These are phyloP conservation scores for Stromatinia cepivora DNA, from an alignment of 2,329 filamentous ascomycete species.

Conservation along the genomic window DNA sequence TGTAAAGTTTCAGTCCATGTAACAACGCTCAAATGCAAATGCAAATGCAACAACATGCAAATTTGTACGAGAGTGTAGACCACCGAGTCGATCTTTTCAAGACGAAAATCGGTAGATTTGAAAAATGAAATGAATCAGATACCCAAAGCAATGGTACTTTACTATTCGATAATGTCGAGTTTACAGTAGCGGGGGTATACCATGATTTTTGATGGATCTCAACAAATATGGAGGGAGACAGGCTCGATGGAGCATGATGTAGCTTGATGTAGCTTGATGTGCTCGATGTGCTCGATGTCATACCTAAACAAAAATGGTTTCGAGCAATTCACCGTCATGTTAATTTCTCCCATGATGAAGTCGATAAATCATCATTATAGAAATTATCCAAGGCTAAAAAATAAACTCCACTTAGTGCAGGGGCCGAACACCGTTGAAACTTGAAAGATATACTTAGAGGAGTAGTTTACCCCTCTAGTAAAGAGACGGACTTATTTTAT, in stretches of 20 bases:
- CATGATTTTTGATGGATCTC: neutral
- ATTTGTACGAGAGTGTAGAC: neutral
- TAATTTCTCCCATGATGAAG: conserved; percentile 9
- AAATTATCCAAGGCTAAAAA: neutral
- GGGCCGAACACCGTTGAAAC: neutral
- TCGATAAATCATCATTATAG: neutral
- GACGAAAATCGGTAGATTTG: neutral
- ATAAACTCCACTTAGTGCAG: neutral
- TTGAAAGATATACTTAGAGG: neutral
- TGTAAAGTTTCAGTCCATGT: neutral
- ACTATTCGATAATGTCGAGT: neutral
- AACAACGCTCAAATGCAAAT: no score
- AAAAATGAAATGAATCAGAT: no score
- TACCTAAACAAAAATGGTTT: conserved; percentile 3
- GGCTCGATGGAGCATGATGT: neutral
- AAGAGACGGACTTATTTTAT: neutral
- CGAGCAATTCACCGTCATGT: neutral
- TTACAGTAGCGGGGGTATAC: neutral
- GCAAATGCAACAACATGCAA: neutral
- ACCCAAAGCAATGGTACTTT: neutral
- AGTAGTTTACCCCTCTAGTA: conserved; percentile 15
- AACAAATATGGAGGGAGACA: neutral
- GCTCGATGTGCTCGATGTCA: no score
- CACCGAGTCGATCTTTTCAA: neutral
- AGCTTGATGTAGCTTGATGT: conserved; percentile 4